Conservation (phyloP, 139 green algal genomes). For the Micractinium sp. region DNA sequence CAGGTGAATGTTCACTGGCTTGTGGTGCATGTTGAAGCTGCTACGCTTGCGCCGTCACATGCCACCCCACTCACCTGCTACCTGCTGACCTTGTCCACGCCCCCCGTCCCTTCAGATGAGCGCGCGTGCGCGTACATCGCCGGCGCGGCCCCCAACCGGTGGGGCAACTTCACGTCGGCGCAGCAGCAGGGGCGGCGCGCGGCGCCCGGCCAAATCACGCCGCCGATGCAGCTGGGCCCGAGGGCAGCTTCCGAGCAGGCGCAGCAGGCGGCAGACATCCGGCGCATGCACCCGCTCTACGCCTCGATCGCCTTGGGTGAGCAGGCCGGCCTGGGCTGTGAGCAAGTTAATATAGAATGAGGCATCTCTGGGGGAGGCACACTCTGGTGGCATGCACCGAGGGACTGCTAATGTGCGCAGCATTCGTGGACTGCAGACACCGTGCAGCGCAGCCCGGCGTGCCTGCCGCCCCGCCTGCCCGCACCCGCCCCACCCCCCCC, state of each 20-base stretch:
- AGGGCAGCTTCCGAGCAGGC: conserved; percentile 31
- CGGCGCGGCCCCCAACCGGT: conserved; percentile 85
- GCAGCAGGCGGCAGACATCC: conserved; percentile 48
- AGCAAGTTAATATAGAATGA: too few species aligned
- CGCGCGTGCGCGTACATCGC: conserved; percentile 92
- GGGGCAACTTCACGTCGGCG: conserved; percentile 67
- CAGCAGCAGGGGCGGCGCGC: conserved; percentile 27
- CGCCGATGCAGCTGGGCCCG: conserved; percentile 33
- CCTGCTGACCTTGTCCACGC: not conserved
- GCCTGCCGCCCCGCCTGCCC: not conserved
- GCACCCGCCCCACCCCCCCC: not conserved
- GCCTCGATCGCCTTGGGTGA: conserved; percentile 66
- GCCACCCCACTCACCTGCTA: not conserved
- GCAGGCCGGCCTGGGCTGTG: not conserved
- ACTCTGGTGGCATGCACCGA: not conserved
- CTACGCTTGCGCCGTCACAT: not conserved
- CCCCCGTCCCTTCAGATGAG: conserved; percentile 72
- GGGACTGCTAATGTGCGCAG: too few species aligned
- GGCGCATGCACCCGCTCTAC: conserved; percentile 89
- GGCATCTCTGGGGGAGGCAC: too few species aligned
- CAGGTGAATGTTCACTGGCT: not conserved
- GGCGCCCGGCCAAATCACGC: conserved; percentile 16
- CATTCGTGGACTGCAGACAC: too few species aligned
- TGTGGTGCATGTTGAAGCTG: not conserved
- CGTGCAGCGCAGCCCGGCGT: too few species aligned